Base-by-base conservation (phyloP, 495 filamentous ascomycete genomes). In the Talaromyces nanjingensis region DNA sequence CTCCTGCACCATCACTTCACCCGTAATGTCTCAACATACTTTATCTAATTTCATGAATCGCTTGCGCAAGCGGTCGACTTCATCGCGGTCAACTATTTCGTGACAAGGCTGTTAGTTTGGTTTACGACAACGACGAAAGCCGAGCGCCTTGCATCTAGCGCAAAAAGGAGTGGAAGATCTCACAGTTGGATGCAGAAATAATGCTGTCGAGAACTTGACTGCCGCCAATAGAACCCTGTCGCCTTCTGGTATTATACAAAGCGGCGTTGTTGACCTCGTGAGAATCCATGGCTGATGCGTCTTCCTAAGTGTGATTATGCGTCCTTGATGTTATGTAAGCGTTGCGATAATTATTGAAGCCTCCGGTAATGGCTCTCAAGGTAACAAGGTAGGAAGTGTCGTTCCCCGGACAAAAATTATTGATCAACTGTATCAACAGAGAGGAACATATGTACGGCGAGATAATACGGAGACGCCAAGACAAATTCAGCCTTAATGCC, bases 31-130 rank as follows among this genome's bases (percentile, higher is more conserved):
- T 24, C 31, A n/a, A n/a, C n/a, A 37, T 72, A 93, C 93, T 85
- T 97, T 98, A 75, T 98, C 94, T 53, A 98, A 83, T 75, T 99
- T 99, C 93, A 97, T 97, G 71, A 99, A 99, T 63, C 93, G 84
- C 78, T 98, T 99, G 67, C 91, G 86, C 66, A 99, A 81, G 65
- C 96, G 83, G 69, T 98, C 94, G 29, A 99, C 92, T 74, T 99
- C 94, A 68, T 98, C 94, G 68, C 89, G 86, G 78, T 99, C 90
- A 81, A 99, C 94, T 99, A 70, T 65, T 56, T 45, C 65, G 3
- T n/a, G 34, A 27, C 18, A 45, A 64, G 42, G 45, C 14, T 12
- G 65, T 76, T 64, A 74, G 71, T 45, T 27, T n/a, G 22, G 3
- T 57, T 12, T 24, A 60, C 6, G 34, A 60, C 33, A 65, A 22